A percentile compares a stretch with the other conserved stretches of the same genome.
Evolutionary conservation across 2,329 filamentous ascomycete species (phyloP).

Genomic region (Sporothrix protearum): DNA sequence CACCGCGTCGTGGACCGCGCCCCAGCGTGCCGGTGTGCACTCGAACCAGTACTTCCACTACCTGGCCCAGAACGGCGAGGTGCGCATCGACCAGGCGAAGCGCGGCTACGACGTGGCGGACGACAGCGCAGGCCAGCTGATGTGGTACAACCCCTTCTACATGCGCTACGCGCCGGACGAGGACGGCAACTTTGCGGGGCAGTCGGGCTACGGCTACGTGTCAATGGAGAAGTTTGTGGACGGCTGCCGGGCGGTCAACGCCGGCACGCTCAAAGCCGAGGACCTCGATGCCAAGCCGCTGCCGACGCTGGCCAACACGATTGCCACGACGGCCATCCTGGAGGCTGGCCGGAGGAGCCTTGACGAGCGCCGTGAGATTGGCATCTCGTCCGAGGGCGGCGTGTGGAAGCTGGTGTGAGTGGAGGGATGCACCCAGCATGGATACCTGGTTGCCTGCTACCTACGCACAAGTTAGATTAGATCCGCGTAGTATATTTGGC

Average conservation of each 20-base stretch:
- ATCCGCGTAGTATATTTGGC: not conserved
- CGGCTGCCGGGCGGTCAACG: conserved; percentile 73
- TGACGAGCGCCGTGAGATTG: conserved; percentile 75
- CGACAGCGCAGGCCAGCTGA: conserved; percentile 64
- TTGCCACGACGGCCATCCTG: conserved; percentile 86
- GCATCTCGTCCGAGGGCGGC: conserved; percentile 64
- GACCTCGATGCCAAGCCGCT: conserved; percentile 76
- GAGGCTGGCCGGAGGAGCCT: conserved; percentile 81
- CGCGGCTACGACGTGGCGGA: conserved; percentile 92
- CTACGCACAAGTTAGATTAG: not conserved
- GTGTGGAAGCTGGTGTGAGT: conserved; percentile 61
- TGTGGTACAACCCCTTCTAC: conserved; percentile 93
- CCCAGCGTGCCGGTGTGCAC: conserved; percentile 89
- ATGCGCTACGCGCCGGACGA: conserved; percentile 94
- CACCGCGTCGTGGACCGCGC: conserved; percentile 91
- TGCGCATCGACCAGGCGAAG: conserved; percentile 85
- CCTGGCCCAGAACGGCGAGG: conserved; percentile 77
- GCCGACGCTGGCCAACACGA: conserved; percentile 82
- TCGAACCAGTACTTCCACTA: conserved; percentile 98
- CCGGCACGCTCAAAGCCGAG: conserved; percentile 65
- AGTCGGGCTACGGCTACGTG: conserved; percentile 88
- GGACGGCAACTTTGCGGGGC: conserved; percentile 88
- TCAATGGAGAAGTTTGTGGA: conserved; percentile 96
- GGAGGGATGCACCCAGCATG: not conserved
- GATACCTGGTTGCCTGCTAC: not conserved